These are phyloP conservation scores for Citrullus colocynthis DNA, from an alignment of 306 rosid species.

Conservation along the genomic window DNA sequence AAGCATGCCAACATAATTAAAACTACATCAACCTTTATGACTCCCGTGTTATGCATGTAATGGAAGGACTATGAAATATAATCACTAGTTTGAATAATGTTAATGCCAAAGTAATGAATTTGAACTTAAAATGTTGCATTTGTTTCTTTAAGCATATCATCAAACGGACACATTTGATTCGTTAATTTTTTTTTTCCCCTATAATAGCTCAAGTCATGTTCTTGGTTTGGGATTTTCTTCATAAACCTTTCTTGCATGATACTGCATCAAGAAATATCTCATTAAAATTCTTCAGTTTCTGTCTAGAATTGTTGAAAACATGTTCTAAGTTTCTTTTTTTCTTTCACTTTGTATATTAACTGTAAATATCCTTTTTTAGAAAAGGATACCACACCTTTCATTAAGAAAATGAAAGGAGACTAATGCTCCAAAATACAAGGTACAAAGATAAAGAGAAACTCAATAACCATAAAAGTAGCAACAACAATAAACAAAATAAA, in stretches of 20 bases:
- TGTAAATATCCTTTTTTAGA: too few relatives aligned
- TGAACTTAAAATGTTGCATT: background rate
- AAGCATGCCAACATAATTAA: slow-evolving; percentile 48
- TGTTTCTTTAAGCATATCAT: background rate
- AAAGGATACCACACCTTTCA: background rate
- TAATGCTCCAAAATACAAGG: too few relatives aligned
- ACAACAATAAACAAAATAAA: too few relatives aligned
- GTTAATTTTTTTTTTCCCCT: background rate
- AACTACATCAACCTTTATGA: slow-evolving; percentile 52
- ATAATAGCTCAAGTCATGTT: too few relatives aligned
- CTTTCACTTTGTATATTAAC: background rate
- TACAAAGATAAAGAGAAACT: too few relatives aligned
- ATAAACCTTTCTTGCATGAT: background rate
- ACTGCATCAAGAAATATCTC: background rate
- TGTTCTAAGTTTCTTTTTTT: too few relatives aligned
- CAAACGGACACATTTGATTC: background rate
- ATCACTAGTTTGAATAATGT: background rate
- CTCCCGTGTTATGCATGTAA: slow-evolving; percentile 51
- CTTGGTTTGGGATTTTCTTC: background rate
- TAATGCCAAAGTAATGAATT: background rate
- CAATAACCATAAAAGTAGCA: too few relatives aligned
- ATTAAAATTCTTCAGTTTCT: too few relatives aligned
- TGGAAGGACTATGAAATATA: slow-evolving; percentile 38
- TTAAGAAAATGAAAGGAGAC: too few relatives aligned
- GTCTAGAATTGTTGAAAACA: background rate